These are phyloP conservation scores for Phoma sp. DNA, from an alignment of 2,329 filamentous ascomycete species.

Conservation along the genomic window DNA sequence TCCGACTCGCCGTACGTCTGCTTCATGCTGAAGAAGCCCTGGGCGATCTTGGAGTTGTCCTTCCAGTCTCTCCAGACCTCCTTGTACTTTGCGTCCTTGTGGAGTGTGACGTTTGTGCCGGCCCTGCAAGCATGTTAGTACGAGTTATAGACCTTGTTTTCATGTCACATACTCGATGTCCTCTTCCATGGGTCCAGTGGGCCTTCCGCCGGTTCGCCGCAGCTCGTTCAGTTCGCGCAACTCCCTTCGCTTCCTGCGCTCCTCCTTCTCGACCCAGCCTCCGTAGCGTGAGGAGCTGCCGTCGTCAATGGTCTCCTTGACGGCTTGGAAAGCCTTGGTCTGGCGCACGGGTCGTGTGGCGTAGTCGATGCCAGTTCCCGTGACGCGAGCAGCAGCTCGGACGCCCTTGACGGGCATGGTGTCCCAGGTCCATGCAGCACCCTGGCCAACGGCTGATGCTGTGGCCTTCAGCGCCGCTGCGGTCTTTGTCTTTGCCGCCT, in stretches of 20 bases:
- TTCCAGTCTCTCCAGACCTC: slow-evolving; percentile 98
- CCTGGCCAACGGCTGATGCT: slow-evolving; percentile 84
- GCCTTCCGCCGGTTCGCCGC: slow-evolving; percentile 55
- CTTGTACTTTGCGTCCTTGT: slow-evolving; percentile 98
- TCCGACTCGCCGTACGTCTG: slow-evolving; percentile 93
- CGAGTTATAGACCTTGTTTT: no score
- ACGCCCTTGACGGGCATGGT: slow-evolving; percentile 91
- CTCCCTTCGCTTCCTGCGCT: slow-evolving; percentile 81
- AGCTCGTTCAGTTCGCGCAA: slow-evolving; percentile 69
- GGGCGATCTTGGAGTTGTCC: slow-evolving; percentile 86
- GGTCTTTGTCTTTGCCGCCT: slow-evolving; percentile 79
- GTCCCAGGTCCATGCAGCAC: slow-evolving; percentile 97
- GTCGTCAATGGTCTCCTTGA: slow-evolving; percentile 96
- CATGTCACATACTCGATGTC: slow-evolving; percentile 78
- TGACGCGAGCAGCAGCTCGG: slow-evolving; percentile 82
- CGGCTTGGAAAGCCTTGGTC: slow-evolving; percentile 89
- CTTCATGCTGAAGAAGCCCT: slow-evolving; percentile 85
- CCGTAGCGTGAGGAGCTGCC: slow-evolving; percentile 95
- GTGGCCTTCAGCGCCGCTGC: slow-evolving; percentile 83
- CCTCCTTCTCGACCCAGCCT: slow-evolving; percentile 96
- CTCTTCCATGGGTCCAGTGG: slow-evolving; percentile 71
- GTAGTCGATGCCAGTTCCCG: slow-evolving; percentile 87
- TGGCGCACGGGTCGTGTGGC: slow-evolving; percentile 93
- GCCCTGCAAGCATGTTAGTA: slow-evolving; percentile 66
- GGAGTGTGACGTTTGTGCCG: slow-evolving; percentile 90